These are phyloP conservation scores for Kwoniella dendrophila DNA, from an alignment of 768 basidiomycete genomes.

Conservation along the genomic window DNA sequence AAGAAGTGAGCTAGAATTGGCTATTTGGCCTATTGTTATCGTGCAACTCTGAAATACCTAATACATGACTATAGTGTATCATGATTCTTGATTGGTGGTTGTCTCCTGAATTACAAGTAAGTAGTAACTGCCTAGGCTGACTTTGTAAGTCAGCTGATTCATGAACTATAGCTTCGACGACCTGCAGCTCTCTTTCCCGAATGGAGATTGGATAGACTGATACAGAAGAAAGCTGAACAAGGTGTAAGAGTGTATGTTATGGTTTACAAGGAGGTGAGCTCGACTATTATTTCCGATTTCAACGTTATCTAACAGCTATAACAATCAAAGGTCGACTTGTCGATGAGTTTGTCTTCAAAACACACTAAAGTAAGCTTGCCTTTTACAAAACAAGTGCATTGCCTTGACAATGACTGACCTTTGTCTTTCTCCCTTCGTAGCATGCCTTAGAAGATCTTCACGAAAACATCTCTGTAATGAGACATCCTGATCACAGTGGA, in stretches of 20 bases:
- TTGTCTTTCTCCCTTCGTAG: conserved; percentile 56
- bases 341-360: conserved; percentile 83
- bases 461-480: conserved; percentile 80
- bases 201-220: conserved; percentile 82
- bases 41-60: background rate
- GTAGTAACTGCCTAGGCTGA: background rate
- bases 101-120: conserved; percentile 76
- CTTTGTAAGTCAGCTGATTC: background rate
- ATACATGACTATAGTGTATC: conserved; percentile 60
- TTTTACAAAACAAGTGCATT: too few species aligned
- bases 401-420: too few species aligned
- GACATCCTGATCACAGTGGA: conserved; percentile 51
- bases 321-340: conserved; percentile 77
- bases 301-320: background rate
- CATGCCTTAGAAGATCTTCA: conserved; percentile 77
- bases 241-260: conserved; percentile 90
- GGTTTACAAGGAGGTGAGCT: conserved; percentile 84
- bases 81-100: conserved; percentile 85
- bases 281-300: background rate
- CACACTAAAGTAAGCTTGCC: conserved; percentile 69
- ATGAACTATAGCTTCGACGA: conserved; percentile 68
- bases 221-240: conserved; percentile 84
- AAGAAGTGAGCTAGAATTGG: conserved; percentile 58
- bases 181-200: conserved; percentile 82
- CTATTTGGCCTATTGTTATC: background rate